Conservation (phyloP, 768 basidiomycete species). For the Ramaria rubella region DNA sequence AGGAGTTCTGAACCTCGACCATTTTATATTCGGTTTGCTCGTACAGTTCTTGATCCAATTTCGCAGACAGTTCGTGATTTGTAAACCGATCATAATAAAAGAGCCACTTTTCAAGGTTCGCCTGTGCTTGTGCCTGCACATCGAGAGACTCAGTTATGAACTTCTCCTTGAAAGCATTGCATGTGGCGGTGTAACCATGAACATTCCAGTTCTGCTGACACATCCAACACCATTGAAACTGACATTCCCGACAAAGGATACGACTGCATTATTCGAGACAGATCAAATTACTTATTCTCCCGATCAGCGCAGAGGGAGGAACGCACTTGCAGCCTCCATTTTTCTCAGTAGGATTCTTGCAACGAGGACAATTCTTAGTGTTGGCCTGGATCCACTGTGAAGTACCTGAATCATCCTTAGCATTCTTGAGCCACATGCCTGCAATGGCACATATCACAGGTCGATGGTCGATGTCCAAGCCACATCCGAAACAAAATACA, state of each 20-base stretch:
- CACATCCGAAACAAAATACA: conserved; percentile 15
- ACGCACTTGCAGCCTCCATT: conserved; percentile 17
- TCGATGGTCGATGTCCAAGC: conserved; percentile 9
- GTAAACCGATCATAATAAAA: conserved; percentile 16
- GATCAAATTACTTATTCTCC: background rate
- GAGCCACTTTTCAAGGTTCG: conserved; percentile 14
- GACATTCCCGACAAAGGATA: conserved; percentile 14
- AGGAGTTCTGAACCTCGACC: conserved; percentile 11
- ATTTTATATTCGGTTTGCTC: conserved; percentile 14
- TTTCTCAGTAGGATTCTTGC: conserved; percentile 15
- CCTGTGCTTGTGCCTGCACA: conserved; percentile 2
- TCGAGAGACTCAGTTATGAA: background rate
- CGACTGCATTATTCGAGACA: background rate
- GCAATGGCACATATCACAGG: conserved; percentile 14
- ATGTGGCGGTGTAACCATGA: conserved; percentile 13
- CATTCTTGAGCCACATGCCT: conserved; percentile 9
- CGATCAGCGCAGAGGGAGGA: background rate
- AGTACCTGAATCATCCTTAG: conserved; percentile 15
- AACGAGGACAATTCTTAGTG: conserved; percentile 15
- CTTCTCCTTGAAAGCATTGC: conserved; percentile 13
- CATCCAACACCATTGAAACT: conserved; percentile 15
- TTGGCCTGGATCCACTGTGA: conserved; percentile 16
- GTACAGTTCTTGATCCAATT: conserved; percentile 9
- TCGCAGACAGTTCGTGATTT: conserved; percentile 15
- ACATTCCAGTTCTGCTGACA: conserved; percentile 13